These are phyloP conservation scores for Sungouiozyma intestinalis DNA, from an alignment of 805 yeast species.

Conservation along the genomic window DNA sequence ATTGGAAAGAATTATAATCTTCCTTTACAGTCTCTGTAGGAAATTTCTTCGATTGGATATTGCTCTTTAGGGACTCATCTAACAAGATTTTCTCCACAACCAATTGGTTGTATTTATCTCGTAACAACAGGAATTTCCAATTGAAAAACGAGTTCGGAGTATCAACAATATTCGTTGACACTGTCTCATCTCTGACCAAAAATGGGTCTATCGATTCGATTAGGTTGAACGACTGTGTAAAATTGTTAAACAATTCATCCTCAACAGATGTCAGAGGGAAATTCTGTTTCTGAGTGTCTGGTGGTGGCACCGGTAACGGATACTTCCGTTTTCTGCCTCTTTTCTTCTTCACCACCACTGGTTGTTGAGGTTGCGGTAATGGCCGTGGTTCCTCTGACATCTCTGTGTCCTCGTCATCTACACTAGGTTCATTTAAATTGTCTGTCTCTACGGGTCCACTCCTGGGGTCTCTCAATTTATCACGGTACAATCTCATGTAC, in stretches of 20 bases:
- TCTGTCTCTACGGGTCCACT: neutral
- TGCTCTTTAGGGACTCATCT: neutral
- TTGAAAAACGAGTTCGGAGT: constrained; percentile 13
- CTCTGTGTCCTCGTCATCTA: neutral
- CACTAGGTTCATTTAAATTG: neutral
- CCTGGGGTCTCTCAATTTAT: neutral
- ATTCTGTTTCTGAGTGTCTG: neutral
- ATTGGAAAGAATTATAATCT: neutral
- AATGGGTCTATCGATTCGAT: neutral
- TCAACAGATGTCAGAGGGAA: neutral
- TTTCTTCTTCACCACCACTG: neutral
- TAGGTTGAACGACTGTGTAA: neutral
- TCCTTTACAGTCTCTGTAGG: neutral
- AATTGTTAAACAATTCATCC: neutral
- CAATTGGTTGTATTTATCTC: constrained; percentile 10
- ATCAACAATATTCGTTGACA: constrained; percentile 3
- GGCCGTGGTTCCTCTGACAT: neutral
- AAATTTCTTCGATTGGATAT: neutral
- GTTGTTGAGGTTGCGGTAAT: neutral
- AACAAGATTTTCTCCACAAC: neutral
- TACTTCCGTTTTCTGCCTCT: neutral
- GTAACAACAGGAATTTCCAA: constrained; percentile 9
- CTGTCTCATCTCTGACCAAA: neutral
- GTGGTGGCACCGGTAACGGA: neutral
- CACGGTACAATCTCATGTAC: constrained; percentile 4